These are phyloP conservation scores for Aspergillus quadrilineatus DNA, from an alignment of 2,329 filamentous ascomycete species.

Conservation along the genomic window DNA sequence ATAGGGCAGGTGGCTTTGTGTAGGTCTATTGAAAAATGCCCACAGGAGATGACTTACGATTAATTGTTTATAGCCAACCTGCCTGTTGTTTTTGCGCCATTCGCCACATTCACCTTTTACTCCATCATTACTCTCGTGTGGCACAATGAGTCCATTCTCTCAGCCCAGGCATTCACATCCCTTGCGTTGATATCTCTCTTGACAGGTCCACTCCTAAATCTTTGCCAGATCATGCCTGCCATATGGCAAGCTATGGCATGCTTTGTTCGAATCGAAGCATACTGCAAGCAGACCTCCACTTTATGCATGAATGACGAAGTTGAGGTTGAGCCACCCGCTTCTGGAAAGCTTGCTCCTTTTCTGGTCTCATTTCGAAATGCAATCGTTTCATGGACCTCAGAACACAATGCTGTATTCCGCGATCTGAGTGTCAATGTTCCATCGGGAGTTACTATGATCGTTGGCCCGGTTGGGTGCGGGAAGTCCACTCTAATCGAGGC, in stretches of 20 bases:
- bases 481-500: constrained; percentile 38
- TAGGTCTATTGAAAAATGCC: not conserved
- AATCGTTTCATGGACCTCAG: constrained; percentile 25
- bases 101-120: not conserved
- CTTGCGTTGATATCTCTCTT: not conserved
- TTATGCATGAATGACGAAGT: not conserved
- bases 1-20: not conserved
- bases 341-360: not conserved
- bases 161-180: not conserved
- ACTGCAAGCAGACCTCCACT: not conserved
- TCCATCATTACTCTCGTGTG: not conserved
- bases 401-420: not conserved
- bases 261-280: not conserved
- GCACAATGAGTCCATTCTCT: not conserved
- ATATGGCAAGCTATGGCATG: not conserved
- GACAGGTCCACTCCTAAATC: not conserved
- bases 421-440: not conserved
- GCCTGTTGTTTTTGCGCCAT: not conserved
- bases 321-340: not conserved
- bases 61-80: not conserved
- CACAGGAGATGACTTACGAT: not conserved
- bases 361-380: constrained; percentile 21
- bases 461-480: constrained; percentile 46
- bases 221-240: not conserved
- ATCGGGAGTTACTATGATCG: constrained; percentile 23